Evolutionary conservation across 2,329 filamentous ascomycete species (phyloP), one percentile per base, ranked within the genome.

Genomic region (Trichoderma semiorbis): DNA sequence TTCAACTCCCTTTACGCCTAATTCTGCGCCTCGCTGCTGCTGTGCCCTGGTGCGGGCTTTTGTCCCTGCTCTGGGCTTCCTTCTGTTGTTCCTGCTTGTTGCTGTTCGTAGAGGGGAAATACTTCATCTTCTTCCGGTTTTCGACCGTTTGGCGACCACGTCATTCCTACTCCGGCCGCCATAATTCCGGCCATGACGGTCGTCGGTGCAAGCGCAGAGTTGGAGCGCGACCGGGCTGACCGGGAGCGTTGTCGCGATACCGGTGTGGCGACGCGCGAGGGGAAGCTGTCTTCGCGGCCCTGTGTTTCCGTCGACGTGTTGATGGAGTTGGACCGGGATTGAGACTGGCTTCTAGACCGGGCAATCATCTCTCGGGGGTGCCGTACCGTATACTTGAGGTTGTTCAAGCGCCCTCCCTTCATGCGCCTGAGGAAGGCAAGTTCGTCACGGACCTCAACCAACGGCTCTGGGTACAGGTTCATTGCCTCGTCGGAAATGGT

Each of bases 111-210:
- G 36, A 64, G 69, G 30, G 68, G 63, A 24, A 71, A 43, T 21
- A 65, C 71, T 16, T 75, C 75, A 39, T 78, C 77, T 43, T 77
- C 77, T 3, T 77, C 75, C 24, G 78, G 77, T 50, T 74, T 76
- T 55, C 88, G 83, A 72, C 91, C 90, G 69, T 90, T 87, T 1
- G 92, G 92, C 62, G 91, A 93, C 92, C 92, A 95, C 34, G 91
- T 4, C 43, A 90, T 92, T 39, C 90, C 92, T 39, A 95, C 88
- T 77, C 91, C 91, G 57, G 92, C 92, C 10, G 92, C 93, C 64
- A 95, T 89, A 72, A 95, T 91, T 73, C 93, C 93, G n/a, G 92
- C 91, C 92, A 94, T 94, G 73, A 94, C 92, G 8, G 91, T 90
- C 2, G 92, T 90, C 2, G 92, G 91, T 12, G 90, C 92, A 12